Evolutionary conservation across 352 stramenopile species (phyloP).

Genomic region (Globisporangium carolinianum): DNA sequence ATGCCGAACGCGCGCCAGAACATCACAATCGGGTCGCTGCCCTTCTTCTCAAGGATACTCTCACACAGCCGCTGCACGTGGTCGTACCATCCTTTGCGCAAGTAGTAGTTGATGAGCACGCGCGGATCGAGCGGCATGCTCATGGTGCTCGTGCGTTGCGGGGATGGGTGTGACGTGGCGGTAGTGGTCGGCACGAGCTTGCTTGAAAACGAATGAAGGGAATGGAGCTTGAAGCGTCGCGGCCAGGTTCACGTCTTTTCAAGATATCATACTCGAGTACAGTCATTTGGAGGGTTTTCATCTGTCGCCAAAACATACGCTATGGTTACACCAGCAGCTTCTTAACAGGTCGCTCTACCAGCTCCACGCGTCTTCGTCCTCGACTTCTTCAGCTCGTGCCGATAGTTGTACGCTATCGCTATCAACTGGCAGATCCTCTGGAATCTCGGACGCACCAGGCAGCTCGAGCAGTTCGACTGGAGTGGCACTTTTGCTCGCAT

Average conservation of each 20-base stretch:
- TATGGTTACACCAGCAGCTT: neutral
- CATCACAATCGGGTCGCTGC: slow-evolving; percentile 65
- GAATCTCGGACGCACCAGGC: slow-evolving; percentile 17
- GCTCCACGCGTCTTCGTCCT: slow-evolving; percentile 26
- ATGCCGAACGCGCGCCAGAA: slow-evolving; percentile 87
- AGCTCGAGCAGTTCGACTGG: neutral
- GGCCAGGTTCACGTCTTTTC: too few species aligned
- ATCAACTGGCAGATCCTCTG: slow-evolving; percentile 22
- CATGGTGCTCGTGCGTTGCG: slow-evolving; percentile 1
- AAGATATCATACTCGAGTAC: neutral
- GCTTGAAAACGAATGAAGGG: neutral
- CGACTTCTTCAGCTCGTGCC: slow-evolving; percentile 37
- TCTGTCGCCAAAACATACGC: neutral
- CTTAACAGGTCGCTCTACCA: slow-evolving; percentile 13
- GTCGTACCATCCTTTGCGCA: slow-evolving; percentile 83
- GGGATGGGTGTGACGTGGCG: neutral
- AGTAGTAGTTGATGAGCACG: slow-evolving; percentile 84
- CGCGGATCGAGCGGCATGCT: slow-evolving; percentile 36
- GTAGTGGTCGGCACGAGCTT: neutral
- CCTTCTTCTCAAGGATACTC: slow-evolving; percentile 72
- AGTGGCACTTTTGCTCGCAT: neutral
- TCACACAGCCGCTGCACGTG: slow-evolving; percentile 82
- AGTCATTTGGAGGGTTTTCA: neutral
- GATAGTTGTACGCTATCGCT: neutral
- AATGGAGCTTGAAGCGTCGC: too few species aligned